phyloP scores from a whole-genome alignment of 2,329 filamentous ascomycete genomes.

The Fusarium decemcellulare region DNA sequence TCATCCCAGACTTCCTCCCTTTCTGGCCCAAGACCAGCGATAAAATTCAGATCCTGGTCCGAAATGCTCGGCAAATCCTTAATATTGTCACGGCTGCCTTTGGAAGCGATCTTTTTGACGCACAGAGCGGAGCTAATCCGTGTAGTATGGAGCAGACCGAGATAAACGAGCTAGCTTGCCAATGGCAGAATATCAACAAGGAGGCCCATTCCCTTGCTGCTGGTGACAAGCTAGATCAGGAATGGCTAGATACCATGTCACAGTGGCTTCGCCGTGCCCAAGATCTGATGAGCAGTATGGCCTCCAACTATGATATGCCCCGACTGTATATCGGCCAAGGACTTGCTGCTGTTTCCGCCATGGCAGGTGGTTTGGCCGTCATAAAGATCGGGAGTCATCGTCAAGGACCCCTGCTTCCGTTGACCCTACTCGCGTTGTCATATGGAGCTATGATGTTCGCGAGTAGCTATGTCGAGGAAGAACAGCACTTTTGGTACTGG shows the following conservation, averaged over 20 bases:
- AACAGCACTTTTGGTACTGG: constrained; percentile 99
- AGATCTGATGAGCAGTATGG: constrained; percentile 85
- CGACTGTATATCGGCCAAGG: constrained; percentile 67
- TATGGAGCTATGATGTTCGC: constrained; percentile 97
- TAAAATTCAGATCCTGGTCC: constrained; percentile 76
- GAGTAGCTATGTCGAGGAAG: constrained; percentile 97
- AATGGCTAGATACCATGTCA: constrained; percentile 61
- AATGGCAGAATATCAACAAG: constrained; percentile 67
- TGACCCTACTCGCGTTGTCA: constrained; percentile 67
- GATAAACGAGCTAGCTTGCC: constrained; percentile 75
- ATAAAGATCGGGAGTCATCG: constrained; percentile 24
- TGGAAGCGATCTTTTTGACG: constrained; percentile 61
- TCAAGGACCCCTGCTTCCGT: constrained; percentile 52
- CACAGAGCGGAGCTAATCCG: constrained; percentile 51
- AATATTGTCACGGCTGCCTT: constrained; percentile 83
- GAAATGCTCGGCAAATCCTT: constrained; percentile 86
- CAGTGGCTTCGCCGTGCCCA: constrained; percentile 82
- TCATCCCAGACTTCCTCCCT: constrained; percentile 83
- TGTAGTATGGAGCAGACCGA: constrained; percentile 53
- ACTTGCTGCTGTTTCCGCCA: constrained; percentile 52
- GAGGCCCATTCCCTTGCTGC: constrained; percentile 42
- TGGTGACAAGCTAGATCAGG: constrained; percentile 49
- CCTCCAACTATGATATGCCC: constrained; percentile 89
- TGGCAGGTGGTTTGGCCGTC: constrained; percentile 30
- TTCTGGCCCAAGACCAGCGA: constrained; percentile 75